Percentiles rank a stretch among this genome's conserved stretches.
Conservation (phyloP, 208 protist genomes). For the Trypanosoma grayi region DNA sequence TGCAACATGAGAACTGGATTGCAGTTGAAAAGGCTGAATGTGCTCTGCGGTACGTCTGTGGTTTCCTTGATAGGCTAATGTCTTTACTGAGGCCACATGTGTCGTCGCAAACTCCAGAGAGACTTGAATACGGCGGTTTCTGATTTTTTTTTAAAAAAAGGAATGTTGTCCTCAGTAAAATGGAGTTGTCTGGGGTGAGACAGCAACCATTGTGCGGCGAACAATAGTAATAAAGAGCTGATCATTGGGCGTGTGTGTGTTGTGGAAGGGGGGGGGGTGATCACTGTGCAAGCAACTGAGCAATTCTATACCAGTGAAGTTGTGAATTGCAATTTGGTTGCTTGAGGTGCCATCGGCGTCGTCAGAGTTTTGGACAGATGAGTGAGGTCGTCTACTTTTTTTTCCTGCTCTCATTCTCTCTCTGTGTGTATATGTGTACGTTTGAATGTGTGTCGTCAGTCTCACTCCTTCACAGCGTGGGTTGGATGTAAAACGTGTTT, state of each 20-base stretch:
- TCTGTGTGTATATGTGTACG: background rate
- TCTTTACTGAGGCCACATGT: slow-evolving; percentile 2
- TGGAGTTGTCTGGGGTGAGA: no score
- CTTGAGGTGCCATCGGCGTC: no score
- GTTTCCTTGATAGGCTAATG: slow-evolving; percentile 20
- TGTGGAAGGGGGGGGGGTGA: no score
- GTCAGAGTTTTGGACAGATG: background rate
- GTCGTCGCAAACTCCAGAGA: slow-evolving; percentile 3
- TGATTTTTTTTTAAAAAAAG: no score
- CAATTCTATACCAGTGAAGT: no score
- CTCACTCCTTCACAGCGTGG: no score
- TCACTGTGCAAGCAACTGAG: no score
- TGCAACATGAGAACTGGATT: slow-evolving; percentile 21
- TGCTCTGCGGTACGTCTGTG: slow-evolving; percentile 5
- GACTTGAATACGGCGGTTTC: background rate
- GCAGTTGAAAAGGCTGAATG: slow-evolving; percentile 19
- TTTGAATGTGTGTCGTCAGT: background rate
- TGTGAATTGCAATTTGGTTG: no score
- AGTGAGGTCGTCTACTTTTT: background rate
- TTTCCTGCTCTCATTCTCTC: background rate
- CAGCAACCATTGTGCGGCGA: no score
- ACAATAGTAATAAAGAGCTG: background rate
- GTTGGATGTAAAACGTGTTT: slow-evolving; percentile 10
- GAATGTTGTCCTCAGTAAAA: no score
- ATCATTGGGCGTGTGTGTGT: background rate